These are phyloP conservation scores for Solidago caesia DNA, from an alignment of 129 eudicot genomes.

Conservation along the genomic window DNA sequence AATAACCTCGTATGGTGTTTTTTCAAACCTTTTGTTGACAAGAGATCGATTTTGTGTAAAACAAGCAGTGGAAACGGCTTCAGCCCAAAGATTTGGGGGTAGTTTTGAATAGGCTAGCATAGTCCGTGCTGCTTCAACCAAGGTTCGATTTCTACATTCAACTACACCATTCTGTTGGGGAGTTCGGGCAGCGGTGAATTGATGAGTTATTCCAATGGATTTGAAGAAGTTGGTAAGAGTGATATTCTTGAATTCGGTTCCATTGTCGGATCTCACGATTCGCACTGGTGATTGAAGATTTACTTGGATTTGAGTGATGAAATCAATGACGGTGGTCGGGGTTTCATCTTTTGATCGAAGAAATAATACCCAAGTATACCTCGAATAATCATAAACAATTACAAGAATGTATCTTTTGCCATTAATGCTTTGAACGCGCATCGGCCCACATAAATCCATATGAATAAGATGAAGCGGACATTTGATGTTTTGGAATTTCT, in stretches of 20 bases:
- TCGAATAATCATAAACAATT: background rate
- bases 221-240: background rate
- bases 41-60: background rate
- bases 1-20: background rate
- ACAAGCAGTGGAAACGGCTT: background rate
- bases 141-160: background rate
- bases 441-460: background rate
- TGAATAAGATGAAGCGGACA: background rate
- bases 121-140: background rate
- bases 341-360: background rate
- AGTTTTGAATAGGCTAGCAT: background rate
- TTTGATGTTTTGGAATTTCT: background rate
- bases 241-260: background rate
- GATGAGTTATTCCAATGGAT: background rate
- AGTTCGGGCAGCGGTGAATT: background rate
- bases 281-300: background rate
- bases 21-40: background rate
- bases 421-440: background rate
- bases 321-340: background rate
- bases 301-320: background rate
- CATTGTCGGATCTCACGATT: background rate
- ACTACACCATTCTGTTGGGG: background rate
- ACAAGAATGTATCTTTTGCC: background rate
- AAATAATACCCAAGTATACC: background rate
- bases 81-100: background rate